Base-by-base conservation (phyloP, 1,284 basidiomycete species). In the Phellinidium pouzarii region DNA sequence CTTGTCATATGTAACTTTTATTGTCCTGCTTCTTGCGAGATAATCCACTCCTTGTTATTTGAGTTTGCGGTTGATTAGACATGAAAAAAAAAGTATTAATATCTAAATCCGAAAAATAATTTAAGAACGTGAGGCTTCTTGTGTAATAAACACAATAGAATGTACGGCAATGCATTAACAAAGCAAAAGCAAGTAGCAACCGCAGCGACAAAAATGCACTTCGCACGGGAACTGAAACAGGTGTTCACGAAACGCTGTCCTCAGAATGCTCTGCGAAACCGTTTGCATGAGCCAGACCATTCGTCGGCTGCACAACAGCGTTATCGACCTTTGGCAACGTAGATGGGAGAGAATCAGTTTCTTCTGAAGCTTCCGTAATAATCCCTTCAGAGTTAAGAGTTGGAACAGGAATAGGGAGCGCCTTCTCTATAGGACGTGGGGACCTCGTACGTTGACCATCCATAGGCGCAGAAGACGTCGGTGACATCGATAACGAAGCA, bases 341-440 rank as follows among this genome's bases (percentile, higher is more conserved):
- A 23, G 47, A 22, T 36, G 23, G 7, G n/a, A 22, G 36, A 25
- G 47, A 4, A 37, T 48, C 47, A 8, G 7, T 7, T 17, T 29
- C 25, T 17, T 50, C 48, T 12, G 25, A 37, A 38, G 46, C 19
- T 14, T 53, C 40, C 25, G 31, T 14, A 12, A 48, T 34, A 14
- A 48, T 48, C 27, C 45, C 52, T 12, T 53, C 46, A 3, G 52
- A 47, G 34, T 53, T 46, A 34, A 53, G 52, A 17, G 46, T 48
- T 14, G 52, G 52, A 22, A 53, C 22, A 25, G 53, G 53, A 22
- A 51, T 51, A 3, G 53, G 53, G 20, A 55, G 49, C 3, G 48
- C 53, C 31, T 55, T 51, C 27, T 55, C 53, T 2, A 55, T 19
- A 12, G 42, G 41, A 27, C 48, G 38, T 12, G 53, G 53, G 6